Conservation (phyloP, 2,329 filamentous ascomycete species). For the Xylariaceae sp. region DNA sequence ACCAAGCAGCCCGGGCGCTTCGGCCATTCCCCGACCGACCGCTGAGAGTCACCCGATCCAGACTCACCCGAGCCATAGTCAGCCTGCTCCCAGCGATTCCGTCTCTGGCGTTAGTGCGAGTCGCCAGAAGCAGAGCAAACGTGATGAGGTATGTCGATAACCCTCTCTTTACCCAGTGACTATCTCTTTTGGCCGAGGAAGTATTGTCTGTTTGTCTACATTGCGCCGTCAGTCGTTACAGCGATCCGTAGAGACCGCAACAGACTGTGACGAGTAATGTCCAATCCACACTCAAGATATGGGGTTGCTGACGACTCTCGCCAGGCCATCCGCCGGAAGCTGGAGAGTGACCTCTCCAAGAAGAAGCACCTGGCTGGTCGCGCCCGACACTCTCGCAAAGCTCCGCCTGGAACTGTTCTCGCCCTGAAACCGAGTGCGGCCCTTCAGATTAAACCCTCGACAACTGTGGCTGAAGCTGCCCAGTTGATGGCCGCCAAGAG, state of each 20-base stretch:
- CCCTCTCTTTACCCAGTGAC: slow-evolving; percentile 7
- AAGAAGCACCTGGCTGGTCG: slow-evolving; percentile 80
- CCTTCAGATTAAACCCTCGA: slow-evolving; percentile 93
- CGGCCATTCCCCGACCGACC: slow-evolving; percentile 67
- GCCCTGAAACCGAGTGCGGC: slow-evolving; percentile 92
- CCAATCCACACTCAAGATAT: slow-evolving; percentile 8
- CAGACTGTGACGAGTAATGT: slow-evolving; percentile 17
- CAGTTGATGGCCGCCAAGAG: slow-evolving; percentile 98
- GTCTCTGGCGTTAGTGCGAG: slow-evolving; percentile 77
- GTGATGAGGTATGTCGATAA: slow-evolving; percentile 77
- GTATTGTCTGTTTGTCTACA: slow-evolving; percentile 7
- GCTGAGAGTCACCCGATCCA: slow-evolving; percentile 46
- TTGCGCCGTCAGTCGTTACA: neutral
- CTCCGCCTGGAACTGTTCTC: slow-evolving; percentile 90
- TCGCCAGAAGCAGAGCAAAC: slow-evolving; percentile 91
- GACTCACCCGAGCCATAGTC: slow-evolving; percentile 31
- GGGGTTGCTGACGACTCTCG: slow-evolving; percentile 31
- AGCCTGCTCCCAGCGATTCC: slow-evolving; percentile 49
- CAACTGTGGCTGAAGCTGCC: slow-evolving; percentile 90
- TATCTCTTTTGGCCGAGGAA: slow-evolving; percentile 7
- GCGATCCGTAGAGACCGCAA: neutral
- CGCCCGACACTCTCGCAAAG: slow-evolving; percentile 82
- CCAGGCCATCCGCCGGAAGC: slow-evolving; percentile 91
- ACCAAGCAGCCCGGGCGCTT: slow-evolving; percentile 54
- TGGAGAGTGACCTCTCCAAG: slow-evolving; percentile 96